Evolutionary conservation across 805 yeast genomes (phyloP).

Genomic region (Ogataea naganishii): DNA sequence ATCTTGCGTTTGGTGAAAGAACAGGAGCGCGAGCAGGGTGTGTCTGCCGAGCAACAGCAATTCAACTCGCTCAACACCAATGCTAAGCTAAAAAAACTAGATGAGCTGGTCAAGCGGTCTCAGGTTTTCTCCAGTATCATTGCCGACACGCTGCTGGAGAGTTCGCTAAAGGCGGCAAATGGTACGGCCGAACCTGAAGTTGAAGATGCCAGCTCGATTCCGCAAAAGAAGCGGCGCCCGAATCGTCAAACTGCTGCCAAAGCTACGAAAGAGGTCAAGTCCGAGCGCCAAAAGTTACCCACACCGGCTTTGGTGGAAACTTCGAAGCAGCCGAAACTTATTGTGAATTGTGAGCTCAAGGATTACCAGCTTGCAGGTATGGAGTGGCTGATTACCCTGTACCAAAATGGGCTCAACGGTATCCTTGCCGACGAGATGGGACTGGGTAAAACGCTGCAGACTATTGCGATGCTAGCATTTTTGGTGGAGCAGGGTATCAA

Average conservation of each 20-base stretch:
- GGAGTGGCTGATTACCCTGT: conserved; percentile 82
- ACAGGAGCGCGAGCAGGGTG: conserved; percentile 5
- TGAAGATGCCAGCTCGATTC: conserved; percentile 15
- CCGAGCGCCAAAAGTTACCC: conserved; percentile 8
- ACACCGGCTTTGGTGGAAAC: conserved; percentile 3
- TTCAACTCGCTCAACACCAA: conserved; percentile 41
- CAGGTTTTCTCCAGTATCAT: conserved; percentile 83
- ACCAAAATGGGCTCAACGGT: conserved; percentile 91
- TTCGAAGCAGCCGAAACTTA: conserved; percentile 41
- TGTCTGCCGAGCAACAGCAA: conserved; percentile 25
- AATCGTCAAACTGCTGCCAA: conserved; percentile 4
- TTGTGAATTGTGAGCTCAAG: conserved; percentile 57
- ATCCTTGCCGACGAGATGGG: conserved; percentile 98
- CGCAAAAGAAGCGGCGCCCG: conserved; percentile 15
- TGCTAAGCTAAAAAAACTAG: conserved; percentile 54
- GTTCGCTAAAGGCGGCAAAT: conserved; percentile 22
- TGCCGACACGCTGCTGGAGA: conserved; percentile 62
- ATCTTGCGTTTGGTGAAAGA: conserved; percentile 14
- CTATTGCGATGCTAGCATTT: conserved; percentile 70
- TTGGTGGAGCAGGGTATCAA: conserved; percentile 67
- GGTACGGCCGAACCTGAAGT: conserved; percentile 2
- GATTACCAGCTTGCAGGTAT: conserved; percentile 85
- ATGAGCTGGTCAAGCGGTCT: conserved; percentile 76
- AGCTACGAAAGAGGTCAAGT: conserved; percentile 15
- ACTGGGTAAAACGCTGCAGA: conserved; percentile 86